A percentile compares a stretch with the other conserved stretches of the same genome.
phyloP scores from a whole-genome alignment of 1,284 basidiomycete species.

The Nidula niveotomentosa region DNA sequence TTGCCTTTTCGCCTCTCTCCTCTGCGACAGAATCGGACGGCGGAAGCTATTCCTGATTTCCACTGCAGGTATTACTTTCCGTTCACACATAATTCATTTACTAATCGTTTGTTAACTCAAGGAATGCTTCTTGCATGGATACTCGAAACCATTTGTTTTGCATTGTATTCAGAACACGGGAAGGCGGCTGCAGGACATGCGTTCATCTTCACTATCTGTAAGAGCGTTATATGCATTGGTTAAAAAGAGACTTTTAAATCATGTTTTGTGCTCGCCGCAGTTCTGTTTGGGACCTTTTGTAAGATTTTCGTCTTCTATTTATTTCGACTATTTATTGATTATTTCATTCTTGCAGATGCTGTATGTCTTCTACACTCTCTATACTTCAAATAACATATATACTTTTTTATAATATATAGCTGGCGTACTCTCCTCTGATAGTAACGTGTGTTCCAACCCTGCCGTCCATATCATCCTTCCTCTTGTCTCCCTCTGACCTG shows the following conservation, averaged over 20 bases:
- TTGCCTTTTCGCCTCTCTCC: slow-evolving; percentile 43
- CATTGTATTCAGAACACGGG: slow-evolving; percentile 13
- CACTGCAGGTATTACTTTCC: slow-evolving; percentile 35
- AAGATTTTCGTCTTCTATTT: not conserved
- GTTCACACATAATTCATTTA: not conserved
- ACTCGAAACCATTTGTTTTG: slow-evolving; percentile 19
- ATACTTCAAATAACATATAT: not conserved
- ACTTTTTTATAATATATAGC: slow-evolving; percentile 13
- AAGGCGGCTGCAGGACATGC: slow-evolving; percentile 11
- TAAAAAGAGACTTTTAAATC: slow-evolving; percentile 31
- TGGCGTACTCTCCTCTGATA: slow-evolving; percentile 55
- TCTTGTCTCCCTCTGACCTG: too few species aligned
- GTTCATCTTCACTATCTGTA: slow-evolving; percentile 15
- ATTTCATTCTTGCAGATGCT: too few species aligned
- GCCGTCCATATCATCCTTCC: too few species aligned
- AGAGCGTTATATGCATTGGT: not conserved
- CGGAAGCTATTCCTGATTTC: slow-evolving; percentile 55
- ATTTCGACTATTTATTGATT: not conserved
- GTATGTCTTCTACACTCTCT: too few species aligned
- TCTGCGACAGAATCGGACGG: slow-evolving; percentile 51
- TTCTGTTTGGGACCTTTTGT: not conserved
- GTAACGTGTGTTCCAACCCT: slow-evolving; percentile 28
- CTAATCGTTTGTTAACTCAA: not conserved
- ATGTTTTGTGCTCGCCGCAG: slow-evolving; percentile 26
- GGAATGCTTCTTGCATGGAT: slow-evolving; percentile 32